phyloP scores from a whole-genome alignment of 768 basidiomycete genomes.

The Psilocybe subaeruginosa region DNA sequence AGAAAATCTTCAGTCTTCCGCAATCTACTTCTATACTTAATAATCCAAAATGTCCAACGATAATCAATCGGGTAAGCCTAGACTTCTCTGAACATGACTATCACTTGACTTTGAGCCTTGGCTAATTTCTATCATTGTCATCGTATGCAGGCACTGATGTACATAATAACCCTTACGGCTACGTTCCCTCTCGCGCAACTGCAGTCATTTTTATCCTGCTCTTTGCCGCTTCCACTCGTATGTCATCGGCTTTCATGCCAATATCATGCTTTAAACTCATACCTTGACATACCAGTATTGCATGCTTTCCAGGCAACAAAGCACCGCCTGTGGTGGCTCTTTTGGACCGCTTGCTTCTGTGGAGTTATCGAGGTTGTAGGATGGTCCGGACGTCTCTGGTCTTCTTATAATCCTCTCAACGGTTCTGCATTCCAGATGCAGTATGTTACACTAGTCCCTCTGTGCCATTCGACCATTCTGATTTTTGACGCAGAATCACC shows the following conservation, averaged over 20 bases:
- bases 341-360: conserved; percentile 49
- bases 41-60: neutral
- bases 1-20: neutral
- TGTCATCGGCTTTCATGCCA: conserved; percentile 1
- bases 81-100: neutral
- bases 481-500: conserved; percentile 31
- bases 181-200: conserved; percentile 23
- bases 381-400: conserved; percentile 61
- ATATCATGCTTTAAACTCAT: neutral
- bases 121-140: neutral
- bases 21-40: neutral
- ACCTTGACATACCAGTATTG: neutral
- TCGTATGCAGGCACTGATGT: neutral
- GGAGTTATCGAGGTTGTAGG: conserved; percentile 55
- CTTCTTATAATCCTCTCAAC: conserved; percentile 30
- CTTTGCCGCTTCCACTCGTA: conserved; percentile 43
- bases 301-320: conserved; percentile 37
- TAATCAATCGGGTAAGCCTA: neutral
- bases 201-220: conserved; percentile 31
- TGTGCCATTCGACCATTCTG: neutral
- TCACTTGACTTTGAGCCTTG: no score
- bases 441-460: conserved; percentile 30
- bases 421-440: conserved; percentile 40
- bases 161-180: conserved; percentile 23
- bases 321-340: conserved; percentile 54